Evolutionary conservation across 768 basidiomycete species (phyloP), one percentile per base, ranked within the genome.

Genomic region (Chlorophyllum brunneum): DNA sequence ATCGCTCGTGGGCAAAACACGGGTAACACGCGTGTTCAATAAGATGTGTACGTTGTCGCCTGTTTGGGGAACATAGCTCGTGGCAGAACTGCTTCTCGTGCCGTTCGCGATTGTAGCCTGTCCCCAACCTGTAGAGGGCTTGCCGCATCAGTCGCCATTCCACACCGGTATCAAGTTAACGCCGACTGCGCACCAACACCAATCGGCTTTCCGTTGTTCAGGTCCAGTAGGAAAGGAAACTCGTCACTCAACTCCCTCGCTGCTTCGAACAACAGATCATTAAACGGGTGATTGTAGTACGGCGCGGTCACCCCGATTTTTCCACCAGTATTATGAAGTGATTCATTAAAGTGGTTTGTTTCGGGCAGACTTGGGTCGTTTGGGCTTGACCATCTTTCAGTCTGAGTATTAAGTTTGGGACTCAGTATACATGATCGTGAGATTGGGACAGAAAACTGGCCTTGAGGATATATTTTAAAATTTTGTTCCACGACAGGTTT

Each of bases 31-130:
- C 0, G 64, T 63, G 40, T 66, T 62, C 7, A 67, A 20, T 4
- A 72, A 18, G 8, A 72, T 58, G 31, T 68, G 54, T 5, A 72
- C 39, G 43, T 72, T 72, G 15, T 39, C 30, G 3, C 67, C 61
- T 0, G 34, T 41, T 0, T 54, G 48, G 3, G 54, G 51, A 15
- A 66, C 56, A 47, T 66, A n/a, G n/a, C n/a, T n/a, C n/a, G n/a
- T n/a, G n/a, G n/a, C n/a, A n/a, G n/a, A n/a, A n/a, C n/a, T n/a
- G n/a, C n/a, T n/a, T n/a, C n/a, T n/a, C n/a, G n/a, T n/a, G n/a
- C n/a, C n/a, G n/a, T n/a, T n/a, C n/a, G n/a, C n/a, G n/a, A n/a
- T n/a, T n/a, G n/a, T n/a, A n/a, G n/a, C n/a, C n/a, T n/a, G n/a
- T n/a, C n/a, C n/a, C n/a, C n/a, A n/a, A n/a, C n/a, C n/a, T n/a